Base-by-base conservation (phyloP, 2,329 filamentous ascomycete species). In the Dactylonectria macrodidyma region DNA sequence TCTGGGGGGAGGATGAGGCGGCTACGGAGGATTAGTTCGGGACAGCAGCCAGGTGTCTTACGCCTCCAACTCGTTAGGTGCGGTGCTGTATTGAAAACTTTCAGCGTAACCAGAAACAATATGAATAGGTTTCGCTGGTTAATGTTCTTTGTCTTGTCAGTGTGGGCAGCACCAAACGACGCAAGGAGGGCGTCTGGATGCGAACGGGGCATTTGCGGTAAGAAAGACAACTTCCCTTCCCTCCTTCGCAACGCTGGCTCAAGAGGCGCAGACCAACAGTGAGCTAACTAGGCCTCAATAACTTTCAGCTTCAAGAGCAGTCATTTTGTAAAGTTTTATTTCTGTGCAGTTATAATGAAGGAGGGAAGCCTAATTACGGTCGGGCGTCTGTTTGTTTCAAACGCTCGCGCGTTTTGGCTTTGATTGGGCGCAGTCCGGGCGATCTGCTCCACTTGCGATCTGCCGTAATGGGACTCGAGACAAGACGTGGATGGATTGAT, bases 401-500 rank as follows among this genome's bases (percentile, higher is more conserved):
- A 66, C 64, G 33, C 58, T 50, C 58, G 58, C 41, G 52, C 58
- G 64, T 62, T 61, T 66, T 66, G 47, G 51, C 47, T 24, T 38
- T 50, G 50, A 65, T 65, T 48, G 54, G 48, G 58, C 41, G 30
- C 41, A 19, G 56, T 41, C 62, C 41, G 16, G 41, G 46, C 50
- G 57, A 51, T 60, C 41, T 65, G 57, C 30, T 57, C 63, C 63
- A 62, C 52, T 30, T 47, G 34, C 54, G 54, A 59, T 47, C 52
- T 46, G 47, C 47, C 58, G 46, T 58, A 66, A 66, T 47, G 64
- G 59, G 51, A 57, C 57, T 50, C 10, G 22, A 34, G 34, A 30
- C 22, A 44, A 9, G 22, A 30, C n/a, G 19, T 30, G 30, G 14
- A 47, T 41, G 16, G 6, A 16, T 41, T 12, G n/a, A 8, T 44